phyloP scores from a whole-genome alignment of 2,329 filamentous ascomycete species.

The Pestalotiopsis fici region DNA sequence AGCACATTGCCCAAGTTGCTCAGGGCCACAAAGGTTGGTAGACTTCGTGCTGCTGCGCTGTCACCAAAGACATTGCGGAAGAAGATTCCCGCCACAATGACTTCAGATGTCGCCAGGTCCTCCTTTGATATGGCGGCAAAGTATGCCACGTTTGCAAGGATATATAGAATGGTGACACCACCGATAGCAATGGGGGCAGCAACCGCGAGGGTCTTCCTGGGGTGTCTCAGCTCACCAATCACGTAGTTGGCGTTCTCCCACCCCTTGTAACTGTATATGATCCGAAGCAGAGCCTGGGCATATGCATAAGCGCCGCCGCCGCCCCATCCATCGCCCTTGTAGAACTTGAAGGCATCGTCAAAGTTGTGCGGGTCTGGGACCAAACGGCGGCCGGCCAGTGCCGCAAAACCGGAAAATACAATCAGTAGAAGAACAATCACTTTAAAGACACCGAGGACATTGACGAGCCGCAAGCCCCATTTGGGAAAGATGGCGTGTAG shows the following conservation, averaged over 20 bases:
- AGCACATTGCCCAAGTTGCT: conserved; percentile 65
- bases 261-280: conserved; percentile 63
- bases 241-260: conserved; percentile 68
- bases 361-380: conserved; percentile 58
- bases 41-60: conserved; percentile 46
- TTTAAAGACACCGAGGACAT: conserved; percentile 61
- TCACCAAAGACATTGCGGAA: conserved; percentile 64
- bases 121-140: conserved; percentile 63
- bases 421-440: conserved; percentile 61
- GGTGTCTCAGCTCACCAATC: conserved; percentile 57
- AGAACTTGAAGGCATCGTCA: conserved; percentile 51
- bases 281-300: conserved; percentile 57
- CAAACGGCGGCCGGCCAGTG: conserved; percentile 49
- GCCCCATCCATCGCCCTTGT: conserved; percentile 43
- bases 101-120: conserved; percentile 57
- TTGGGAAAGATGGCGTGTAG: conserved; percentile 56
- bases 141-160: conserved; percentile 66
- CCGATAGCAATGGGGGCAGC: conserved; percentile 61
- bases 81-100: conserved; percentile 62
- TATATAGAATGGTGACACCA: conserved; percentile 60
- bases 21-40: conserved; percentile 60
- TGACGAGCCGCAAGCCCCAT: conserved; percentile 61
- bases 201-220: conserved; percentile 52
- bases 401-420: conserved; percentile 61
- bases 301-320: conserved; percentile 54